Conservation (phyloP, 192 early-diverging fungal genomes). For the Rhizoclosmatium globosum region DNA sequence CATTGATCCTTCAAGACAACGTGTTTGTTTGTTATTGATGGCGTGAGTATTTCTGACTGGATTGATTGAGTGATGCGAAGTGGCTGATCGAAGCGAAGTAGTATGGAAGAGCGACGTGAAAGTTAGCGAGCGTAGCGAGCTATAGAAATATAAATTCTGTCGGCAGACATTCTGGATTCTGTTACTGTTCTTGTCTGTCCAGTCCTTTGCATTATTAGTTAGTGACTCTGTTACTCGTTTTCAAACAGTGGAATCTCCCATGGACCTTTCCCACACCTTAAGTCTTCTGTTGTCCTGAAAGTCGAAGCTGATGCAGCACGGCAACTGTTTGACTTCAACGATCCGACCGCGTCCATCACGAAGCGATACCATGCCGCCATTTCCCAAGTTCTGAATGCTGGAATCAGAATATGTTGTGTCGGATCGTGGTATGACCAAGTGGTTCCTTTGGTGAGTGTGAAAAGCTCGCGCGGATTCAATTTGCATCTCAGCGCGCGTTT, state of each 20-base stretch:
- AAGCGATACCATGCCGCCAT: slow-evolving; percentile 77
- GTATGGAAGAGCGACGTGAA: too few species aligned
- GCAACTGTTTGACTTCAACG: slow-evolving; percentile 95
- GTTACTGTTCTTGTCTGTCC: too few species aligned
- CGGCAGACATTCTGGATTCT: slow-evolving; percentile 68
- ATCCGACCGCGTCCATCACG: slow-evolving; percentile 73
- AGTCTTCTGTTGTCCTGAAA: slow-evolving; percentile 86
- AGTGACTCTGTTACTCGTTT: too few species aligned
- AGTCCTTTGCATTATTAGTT: too few species aligned
- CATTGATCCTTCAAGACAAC: slow-evolving; percentile 73
- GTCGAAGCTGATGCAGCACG: slow-evolving; percentile 90
- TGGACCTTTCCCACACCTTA: slow-evolving; percentile 85
- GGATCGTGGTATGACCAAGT: slow-evolving; percentile 97
- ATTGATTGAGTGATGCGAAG: too few species aligned
- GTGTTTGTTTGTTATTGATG: slow-evolving; percentile 86
- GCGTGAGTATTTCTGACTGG: too few species aligned
- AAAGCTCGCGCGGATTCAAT: slow-evolving; percentile 77
- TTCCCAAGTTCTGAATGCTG: slow-evolving; percentile 67
- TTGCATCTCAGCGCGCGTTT: slow-evolving; percentile 50
- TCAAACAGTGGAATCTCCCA: slow-evolving; percentile 87
- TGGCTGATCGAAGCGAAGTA: too few species aligned
- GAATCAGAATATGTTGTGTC: slow-evolving; percentile 78
- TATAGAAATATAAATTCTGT: too few species aligned
- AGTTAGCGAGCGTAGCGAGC: too few species aligned
- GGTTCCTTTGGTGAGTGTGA: too few species aligned